phyloP scores from a whole-genome alignment of 2,329 filamentous ascomycete genomes.

The Simplicillium aogashimaense region DNA sequence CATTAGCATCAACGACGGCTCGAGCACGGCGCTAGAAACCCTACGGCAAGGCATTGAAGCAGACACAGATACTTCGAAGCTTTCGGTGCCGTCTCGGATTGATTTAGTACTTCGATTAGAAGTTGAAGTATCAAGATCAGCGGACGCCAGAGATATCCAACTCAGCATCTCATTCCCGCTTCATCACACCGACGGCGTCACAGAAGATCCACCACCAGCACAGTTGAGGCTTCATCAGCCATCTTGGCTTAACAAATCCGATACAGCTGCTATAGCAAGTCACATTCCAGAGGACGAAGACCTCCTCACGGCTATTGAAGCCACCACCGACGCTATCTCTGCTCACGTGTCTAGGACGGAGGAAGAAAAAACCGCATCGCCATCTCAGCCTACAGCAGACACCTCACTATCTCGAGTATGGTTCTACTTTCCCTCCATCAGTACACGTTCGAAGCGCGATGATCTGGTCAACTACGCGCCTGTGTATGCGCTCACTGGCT shows the following conservation, averaged over 20 bases:
- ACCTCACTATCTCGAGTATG: constrained; percentile 39
- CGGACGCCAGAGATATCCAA: constrained; percentile 12
- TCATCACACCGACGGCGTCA: constrained; percentile 1
- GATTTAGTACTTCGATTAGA: constrained; percentile 2
- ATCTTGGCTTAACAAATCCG: constrained; percentile 40
- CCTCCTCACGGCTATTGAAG: constrained; percentile 33
- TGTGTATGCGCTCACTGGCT: constrained; percentile 42
- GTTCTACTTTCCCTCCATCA: constrained; percentile 56
- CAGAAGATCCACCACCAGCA: constrained; percentile 27
- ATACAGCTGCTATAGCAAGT: constrained; percentile 25
- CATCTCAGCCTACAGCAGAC: neutral
- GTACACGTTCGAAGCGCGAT: constrained; percentile 46
- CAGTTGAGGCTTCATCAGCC: constrained; percentile 36
- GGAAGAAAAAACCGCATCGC: neutral
- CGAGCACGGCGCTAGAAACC: constrained; percentile 7
- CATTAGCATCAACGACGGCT: constrained; percentile 16
- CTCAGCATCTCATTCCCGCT: constrained; percentile 26
- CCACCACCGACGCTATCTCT: constrained; percentile 25
- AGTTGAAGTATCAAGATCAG: constrained; percentile 8
- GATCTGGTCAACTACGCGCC: constrained; percentile 46
- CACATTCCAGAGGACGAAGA: constrained; percentile 31
- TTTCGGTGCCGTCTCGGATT: neutral
- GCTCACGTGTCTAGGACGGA: constrained; percentile 15
- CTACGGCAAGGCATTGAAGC: constrained; percentile 6
- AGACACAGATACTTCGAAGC: neutral